phyloP scores from a whole-genome alignment of 2,329 filamentous ascomycete species.

The Curvularia lunata region DNA sequence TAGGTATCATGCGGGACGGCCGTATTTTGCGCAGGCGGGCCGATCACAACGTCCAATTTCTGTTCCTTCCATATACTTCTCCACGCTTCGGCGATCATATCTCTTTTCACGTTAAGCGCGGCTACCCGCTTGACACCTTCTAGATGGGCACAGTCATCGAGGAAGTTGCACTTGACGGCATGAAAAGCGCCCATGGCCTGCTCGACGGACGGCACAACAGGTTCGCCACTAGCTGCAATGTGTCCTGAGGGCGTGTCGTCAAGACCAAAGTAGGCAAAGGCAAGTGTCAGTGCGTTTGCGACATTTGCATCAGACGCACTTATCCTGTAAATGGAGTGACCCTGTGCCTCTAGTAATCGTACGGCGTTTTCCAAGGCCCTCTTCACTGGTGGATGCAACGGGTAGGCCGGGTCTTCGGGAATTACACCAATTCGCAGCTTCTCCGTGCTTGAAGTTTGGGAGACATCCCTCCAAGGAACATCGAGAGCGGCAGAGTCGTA shows the following conservation, averaged over 20 bases:
- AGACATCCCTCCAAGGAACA: slow-evolving; percentile 7
- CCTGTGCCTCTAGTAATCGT: slow-evolving; percentile 2
- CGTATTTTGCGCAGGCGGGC: slow-evolving; percentile 9
- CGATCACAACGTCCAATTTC: slow-evolving; percentile 9
- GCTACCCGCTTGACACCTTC: slow-evolving; percentile 3
- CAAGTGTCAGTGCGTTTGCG: slow-evolving; percentile 1
- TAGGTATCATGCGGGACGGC: slow-evolving; percentile 13
- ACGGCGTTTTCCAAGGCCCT: slow-evolving; percentile 8
- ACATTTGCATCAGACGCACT: slow-evolving; percentile 2
- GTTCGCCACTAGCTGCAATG: slow-evolving; percentile 7
- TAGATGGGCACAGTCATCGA: not conserved
- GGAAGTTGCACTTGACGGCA: not conserved
- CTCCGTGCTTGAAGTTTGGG: not conserved
- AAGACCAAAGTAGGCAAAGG: slow-evolving; percentile 8
- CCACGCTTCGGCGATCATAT: slow-evolving; percentile 7
- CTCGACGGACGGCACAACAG: slow-evolving; percentile 1
- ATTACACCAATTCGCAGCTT: slow-evolving; percentile 12
- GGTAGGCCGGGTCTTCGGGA: slow-evolving; percentile 9
- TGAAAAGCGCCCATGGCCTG: slow-evolving; percentile 2
- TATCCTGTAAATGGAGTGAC: slow-evolving; percentile 6
- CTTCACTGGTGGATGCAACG: slow-evolving; percentile 14
- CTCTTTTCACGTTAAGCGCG: slow-evolving; percentile 10
- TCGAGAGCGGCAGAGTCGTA: slow-evolving; percentile 9
- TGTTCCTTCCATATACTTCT: slow-evolving; percentile 7
- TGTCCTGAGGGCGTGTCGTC: not conserved